Evolutionary conservation across 768 basidiomycete species (phyloP).

Genomic region (Suillus ampliporus): DNA sequence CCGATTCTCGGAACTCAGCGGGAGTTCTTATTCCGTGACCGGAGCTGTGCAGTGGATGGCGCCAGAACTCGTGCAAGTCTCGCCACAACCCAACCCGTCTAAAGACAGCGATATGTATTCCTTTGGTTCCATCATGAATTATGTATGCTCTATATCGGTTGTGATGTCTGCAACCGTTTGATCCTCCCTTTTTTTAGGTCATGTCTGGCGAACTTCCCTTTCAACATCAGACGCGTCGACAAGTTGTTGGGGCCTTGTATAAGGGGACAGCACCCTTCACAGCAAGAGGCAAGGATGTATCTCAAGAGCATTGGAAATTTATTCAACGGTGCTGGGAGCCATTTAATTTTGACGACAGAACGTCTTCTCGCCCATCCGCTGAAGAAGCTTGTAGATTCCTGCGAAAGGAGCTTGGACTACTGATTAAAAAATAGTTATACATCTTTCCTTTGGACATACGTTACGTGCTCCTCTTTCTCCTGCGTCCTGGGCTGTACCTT

Average conservation of each 20-base stretch:
- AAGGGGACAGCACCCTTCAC: background rate
- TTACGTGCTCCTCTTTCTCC: background rate
- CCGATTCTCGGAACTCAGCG: background rate
- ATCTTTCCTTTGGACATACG: background rate
- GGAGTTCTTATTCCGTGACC: background rate
- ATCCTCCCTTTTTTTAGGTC: background rate
- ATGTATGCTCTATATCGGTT: background rate
- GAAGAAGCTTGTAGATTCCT: background rate
- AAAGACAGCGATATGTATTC: slow-evolving; percentile 4
- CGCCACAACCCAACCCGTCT: background rate
- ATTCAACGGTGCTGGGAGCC: background rate
- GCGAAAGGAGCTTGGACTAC: background rate
- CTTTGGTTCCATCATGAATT: slow-evolving; percentile 8
- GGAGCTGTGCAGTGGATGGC: background rate
- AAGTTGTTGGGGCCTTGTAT: background rate
- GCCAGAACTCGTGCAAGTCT: background rate
- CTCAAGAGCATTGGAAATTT: background rate
- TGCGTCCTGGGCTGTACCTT: background rate
- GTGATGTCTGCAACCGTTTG: background rate
- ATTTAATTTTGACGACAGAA: background rate
- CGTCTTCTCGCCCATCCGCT: background rate
- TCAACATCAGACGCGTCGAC: background rate
- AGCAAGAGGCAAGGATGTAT: background rate
- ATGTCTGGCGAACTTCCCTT: background rate
- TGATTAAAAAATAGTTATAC: background rate